Evolutionary conservation across 2,329 filamentous ascomycete genomes (phyloP).

Genomic region (Colletotrichum zoysiae): DNA sequence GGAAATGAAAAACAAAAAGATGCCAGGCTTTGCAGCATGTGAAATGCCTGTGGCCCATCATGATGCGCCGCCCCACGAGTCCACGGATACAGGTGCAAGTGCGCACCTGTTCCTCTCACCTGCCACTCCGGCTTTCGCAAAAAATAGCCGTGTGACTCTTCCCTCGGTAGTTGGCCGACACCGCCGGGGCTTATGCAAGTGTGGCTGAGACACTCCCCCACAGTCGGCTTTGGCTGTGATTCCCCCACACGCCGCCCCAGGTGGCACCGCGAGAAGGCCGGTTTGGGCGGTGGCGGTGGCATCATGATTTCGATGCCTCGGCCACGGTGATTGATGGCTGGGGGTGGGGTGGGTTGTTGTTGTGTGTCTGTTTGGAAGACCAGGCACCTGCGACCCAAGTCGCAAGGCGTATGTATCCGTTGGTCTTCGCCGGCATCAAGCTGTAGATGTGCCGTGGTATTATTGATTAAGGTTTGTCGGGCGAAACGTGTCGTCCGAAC

Average conservation of each 20-base stretch:
- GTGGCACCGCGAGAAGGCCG: conserved; percentile 9
- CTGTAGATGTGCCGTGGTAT: conserved; percentile 16
- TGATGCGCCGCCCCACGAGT: conserved; percentile 4
- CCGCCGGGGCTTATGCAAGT: conserved; percentile 35
- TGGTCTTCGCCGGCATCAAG: conserved; percentile 21
- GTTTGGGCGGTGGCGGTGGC: neutral
- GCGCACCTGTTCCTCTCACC: conserved; percentile 35
- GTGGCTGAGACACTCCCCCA: conserved; percentile 40
- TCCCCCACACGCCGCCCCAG: conserved; percentile 30
- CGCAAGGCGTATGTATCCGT: conserved; percentile 6
- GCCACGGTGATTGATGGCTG: conserved; percentile 1
- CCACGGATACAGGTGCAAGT: conserved; percentile 27
- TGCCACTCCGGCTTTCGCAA: conserved; percentile 31
- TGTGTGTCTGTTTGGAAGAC: conserved; percentile 21
- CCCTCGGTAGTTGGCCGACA: conserved; percentile 32
- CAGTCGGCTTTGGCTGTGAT: conserved; percentile 33
- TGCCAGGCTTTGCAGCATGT: conserved; percentile 20
- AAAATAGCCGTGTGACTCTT: conserved; percentile 26
- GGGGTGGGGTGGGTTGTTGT: neutral
- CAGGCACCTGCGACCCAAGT: conserved; percentile 5
- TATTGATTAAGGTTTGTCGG: conserved; percentile 37
- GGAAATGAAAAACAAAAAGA: neutral
- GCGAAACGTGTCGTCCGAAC: conserved; percentile 33
- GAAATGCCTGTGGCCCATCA: conserved; percentile 35
- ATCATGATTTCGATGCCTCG: neutral